Evolutionary conservation across 495 filamentous ascomycete genomes (phyloP).

Genomic region (Penicillium bialowiezense): DNA sequence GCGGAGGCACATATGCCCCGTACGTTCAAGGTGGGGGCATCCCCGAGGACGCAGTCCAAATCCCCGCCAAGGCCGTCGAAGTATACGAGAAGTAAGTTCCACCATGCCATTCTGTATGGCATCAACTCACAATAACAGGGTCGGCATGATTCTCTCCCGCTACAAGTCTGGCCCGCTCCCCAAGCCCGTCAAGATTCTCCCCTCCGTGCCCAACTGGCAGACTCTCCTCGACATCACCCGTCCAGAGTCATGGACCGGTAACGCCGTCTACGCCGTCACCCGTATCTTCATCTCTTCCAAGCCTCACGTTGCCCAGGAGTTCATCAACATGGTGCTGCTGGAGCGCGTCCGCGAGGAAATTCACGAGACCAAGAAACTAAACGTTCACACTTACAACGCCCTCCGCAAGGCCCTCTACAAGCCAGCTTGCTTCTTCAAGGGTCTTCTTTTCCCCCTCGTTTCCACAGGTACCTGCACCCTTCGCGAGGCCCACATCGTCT

Average conservation of each 20-base stretch:
- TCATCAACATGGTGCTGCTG: constrained; percentile 76
- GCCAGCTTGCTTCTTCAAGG: constrained; percentile 95
- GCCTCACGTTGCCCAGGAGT: constrained; percentile 71
- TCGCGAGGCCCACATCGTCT: constrained; percentile 87
- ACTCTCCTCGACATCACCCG: constrained; percentile 78
- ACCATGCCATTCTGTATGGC: background rate
- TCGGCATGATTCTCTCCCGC: constrained; percentile 82
- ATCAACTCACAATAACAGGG: constrained; percentile 46
- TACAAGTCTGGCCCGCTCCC: constrained; percentile 94
- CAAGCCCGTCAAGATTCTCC: constrained; percentile 96
- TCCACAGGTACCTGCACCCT: constrained; percentile 75
- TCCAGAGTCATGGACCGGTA: constrained; percentile 83
- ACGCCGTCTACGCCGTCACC: constrained; percentile 82
- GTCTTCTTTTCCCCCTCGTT: constrained; percentile 87
- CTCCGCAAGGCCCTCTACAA: constrained; percentile 94
- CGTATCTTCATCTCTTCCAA: constrained; percentile 83
- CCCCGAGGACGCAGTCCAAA: constrained; percentile 76
- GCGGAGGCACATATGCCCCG: constrained; percentile 27
- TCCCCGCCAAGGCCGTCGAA: constrained; percentile 89
- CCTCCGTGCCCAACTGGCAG: constrained; percentile 86
- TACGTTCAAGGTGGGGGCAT: constrained; percentile 46
- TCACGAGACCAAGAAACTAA: constrained; percentile 82
- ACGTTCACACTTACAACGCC: constrained; percentile 90
- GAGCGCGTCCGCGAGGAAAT: constrained; percentile 88
- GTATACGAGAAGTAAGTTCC: constrained; percentile 79